Evolutionary conservation across 2,329 filamentous ascomycete genomes (phyloP), one percentile per base, ranked within the genome.

Genomic region (Arthrobotrys conoides): DNA sequence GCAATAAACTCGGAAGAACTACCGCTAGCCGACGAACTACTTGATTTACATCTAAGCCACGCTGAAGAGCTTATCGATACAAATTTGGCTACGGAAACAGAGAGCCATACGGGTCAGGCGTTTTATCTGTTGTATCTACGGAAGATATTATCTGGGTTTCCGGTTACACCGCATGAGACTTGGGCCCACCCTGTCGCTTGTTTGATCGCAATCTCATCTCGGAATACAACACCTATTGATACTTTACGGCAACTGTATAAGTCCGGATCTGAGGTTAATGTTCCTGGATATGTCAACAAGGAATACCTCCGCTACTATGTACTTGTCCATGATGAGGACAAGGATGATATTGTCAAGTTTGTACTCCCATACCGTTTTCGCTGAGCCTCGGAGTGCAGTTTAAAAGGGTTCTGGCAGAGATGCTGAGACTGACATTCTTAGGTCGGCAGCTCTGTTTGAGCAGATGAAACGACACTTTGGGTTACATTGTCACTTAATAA

Each of bases 391-490:
- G 66, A 22, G 8, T 18, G 41, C 44, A 20, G 24, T 38, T 36
- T 48, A n/a, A 16, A 44, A 46, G 18, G 20, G 27, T 16, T 20
- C 14, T 55, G 36, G 27, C 38, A 18, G 6, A 27, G 51, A 71
- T 67, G 71, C 65, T 76, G 36, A 70, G 69, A 65, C 79, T 79
- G 67, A 80, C 71, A 76, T 71, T 72, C 20, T 63, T 76, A 82
- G 82, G 71, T 97, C 94, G 12, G 95, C 95, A 84, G 89, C 90
- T 18, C 87, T 98, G 30, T 99, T 97, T 84, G 96, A 99, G 82
- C 93, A 97, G 84, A 99, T 99, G 96, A 99, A 98, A 85, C 90
- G 96, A n/a, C 93, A 97, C 85, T 93, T 99, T 80, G 96, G 96
- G 0, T 87, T 98, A 59, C 94, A 99, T 84, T 99, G 96, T 83